phyloP scores from a whole-genome alignment of 2,329 filamentous ascomycete genomes.

The Dactylonectria estremocensis region DNA sequence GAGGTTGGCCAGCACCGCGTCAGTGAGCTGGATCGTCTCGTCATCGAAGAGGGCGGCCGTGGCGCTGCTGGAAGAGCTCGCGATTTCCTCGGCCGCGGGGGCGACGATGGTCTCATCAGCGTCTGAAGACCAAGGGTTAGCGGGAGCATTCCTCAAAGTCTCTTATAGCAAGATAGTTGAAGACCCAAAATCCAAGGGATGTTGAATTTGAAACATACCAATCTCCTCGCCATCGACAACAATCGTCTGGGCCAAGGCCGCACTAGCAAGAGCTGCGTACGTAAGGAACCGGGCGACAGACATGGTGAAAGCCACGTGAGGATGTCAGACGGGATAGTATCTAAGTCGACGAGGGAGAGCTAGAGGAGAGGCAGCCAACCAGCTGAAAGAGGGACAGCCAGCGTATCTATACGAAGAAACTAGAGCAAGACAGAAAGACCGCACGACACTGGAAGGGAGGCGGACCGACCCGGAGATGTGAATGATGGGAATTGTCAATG shows the following conservation, averaged over 20 bases:
- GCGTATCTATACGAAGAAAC: conserved; percentile 28
- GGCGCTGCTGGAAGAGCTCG: conserved; percentile 25
- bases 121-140: conserved; percentile 18
- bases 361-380: conserved; percentile 13
- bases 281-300: conserved; percentile 35
- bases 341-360: conserved; percentile 15
- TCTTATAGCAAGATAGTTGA: too few relatives aligned
- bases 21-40: conserved; percentile 54
- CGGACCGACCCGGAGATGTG: conserved; percentile 12
- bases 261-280: conserved; percentile 33
- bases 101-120: conserved; percentile 42
- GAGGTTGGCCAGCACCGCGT: conserved; percentile 52
- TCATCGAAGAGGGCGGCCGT: conserved; percentile 31
- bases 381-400: conserved; percentile 16
- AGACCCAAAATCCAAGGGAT: too few relatives aligned
- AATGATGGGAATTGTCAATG: conserved; percentile 16
- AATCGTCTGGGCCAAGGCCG: conserved; percentile 46
- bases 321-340: neutral
- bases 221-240: conserved; percentile 43
- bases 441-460: neutral
- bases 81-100: conserved; percentile 38
- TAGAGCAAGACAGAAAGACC: neutral
- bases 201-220: conserved; percentile 35
- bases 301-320: conserved; percentile 30
- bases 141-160: neutral